phyloP scores from a whole-genome alignment of 2,329 filamentous ascomycete genomes.

The Diaporthe ampelina region DNA sequence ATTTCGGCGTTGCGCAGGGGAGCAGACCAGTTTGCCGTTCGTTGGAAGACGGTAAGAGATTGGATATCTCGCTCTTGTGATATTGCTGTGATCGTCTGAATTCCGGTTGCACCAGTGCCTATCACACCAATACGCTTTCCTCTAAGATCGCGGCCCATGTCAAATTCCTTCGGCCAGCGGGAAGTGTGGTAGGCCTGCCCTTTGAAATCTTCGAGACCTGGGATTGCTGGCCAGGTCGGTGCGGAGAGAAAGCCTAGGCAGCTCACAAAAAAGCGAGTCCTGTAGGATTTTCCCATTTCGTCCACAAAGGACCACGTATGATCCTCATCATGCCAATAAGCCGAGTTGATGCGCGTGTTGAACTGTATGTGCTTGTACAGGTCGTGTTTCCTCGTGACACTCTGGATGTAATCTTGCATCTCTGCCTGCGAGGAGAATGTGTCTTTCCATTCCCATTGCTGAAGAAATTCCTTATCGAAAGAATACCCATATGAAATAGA shows the following conservation, averaged over 20 bases:
- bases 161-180: constrained; percentile 47
- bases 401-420: constrained; percentile 11
- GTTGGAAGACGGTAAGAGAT: constrained; percentile 42
- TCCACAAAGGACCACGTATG: constrained; percentile 4
- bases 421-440: constrained; percentile 3
- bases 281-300: neutral
- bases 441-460: constrained; percentile 9
- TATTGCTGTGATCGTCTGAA: constrained; percentile 48
- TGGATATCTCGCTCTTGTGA: constrained; percentile 39
- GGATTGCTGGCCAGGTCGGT: constrained; percentile 45
- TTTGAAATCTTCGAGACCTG: constrained; percentile 51
- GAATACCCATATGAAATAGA: constrained; percentile 13
- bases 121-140: constrained; percentile 48
- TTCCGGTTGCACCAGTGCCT: constrained; percentile 49
- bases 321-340: constrained; percentile 17
- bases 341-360: constrained; percentile 22
- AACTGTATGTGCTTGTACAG: constrained; percentile 25
- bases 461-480: constrained; percentile 9
- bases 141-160: constrained; percentile 29
- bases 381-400: constrained; percentile 16
- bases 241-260: constrained; percentile 23
- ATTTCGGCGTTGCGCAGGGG: constrained; percentile 38
- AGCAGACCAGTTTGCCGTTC: constrained; percentile 41
- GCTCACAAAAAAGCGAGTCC: constrained; percentile 24
- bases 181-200: constrained; percentile 49